Evolutionary conservation across 352 stramenopile species (phyloP).

Genomic region (Plasmopara halstedii): DNA sequence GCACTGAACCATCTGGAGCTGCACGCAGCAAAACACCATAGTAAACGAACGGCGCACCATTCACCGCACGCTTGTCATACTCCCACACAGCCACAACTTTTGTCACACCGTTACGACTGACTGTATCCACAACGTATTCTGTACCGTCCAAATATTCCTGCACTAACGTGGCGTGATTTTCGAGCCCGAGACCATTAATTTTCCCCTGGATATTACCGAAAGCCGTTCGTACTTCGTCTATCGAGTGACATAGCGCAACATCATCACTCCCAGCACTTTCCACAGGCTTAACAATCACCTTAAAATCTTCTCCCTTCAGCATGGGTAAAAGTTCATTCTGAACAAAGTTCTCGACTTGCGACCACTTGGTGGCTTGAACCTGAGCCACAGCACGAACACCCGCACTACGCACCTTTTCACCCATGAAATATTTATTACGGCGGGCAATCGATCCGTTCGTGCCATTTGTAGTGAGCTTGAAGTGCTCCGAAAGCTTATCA

Average conservation of each 20-base stretch:
- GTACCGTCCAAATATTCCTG: constrained; percentile 92
- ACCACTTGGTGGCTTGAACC: constrained; percentile 67
- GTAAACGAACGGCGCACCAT: constrained; percentile 93
- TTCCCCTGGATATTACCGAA: constrained; percentile 90
- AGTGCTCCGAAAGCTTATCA: constrained; percentile 83
- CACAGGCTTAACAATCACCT: constrained; percentile 90
- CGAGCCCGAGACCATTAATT: constrained; percentile 77
- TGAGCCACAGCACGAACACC: constrained; percentile 78
- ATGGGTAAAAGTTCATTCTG: constrained; percentile 37
- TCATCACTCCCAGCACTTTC: constrained; percentile 92
- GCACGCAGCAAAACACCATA: constrained; percentile 78
- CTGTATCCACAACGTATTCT: constrained; percentile 96
- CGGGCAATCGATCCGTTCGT: constrained; percentile 66
- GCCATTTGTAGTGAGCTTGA: constrained; percentile 85
- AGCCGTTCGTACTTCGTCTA: constrained; percentile 86
- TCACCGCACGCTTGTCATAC: constrained; percentile 94
- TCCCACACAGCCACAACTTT: constrained; percentile 95
- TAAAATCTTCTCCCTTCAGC: constrained; percentile 28
- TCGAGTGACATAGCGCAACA: constrained; percentile 86
- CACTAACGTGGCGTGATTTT: constrained; percentile 89
- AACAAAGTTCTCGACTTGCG: constrained; percentile 78
- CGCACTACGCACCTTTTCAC: constrained; percentile 67
- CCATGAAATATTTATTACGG: constrained; percentile 88
- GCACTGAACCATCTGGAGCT: constrained; percentile 29
- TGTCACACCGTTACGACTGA: constrained; percentile 88